Percentiles rank a stretch among this genome's conserved stretches.
Conservation (phyloP, 2,329 filamentous ascomycete genomes). For the Orbilia javanica region DNA sequence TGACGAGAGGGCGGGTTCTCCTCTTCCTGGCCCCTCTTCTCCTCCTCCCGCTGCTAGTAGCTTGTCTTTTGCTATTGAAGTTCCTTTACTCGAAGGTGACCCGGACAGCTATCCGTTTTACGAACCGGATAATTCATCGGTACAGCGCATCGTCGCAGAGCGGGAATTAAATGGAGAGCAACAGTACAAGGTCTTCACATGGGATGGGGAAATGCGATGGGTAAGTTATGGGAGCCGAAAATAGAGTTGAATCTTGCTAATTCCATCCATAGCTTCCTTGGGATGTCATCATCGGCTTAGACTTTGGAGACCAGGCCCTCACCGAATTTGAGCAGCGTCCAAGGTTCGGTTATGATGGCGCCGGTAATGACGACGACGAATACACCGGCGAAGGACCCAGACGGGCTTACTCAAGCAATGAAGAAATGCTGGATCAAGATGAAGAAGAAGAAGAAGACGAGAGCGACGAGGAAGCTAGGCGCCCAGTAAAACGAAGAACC, state of each 20-base stretch:
- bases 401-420: constrained; percentile 17
- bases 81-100: constrained; percentile 37
- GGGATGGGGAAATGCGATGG: constrained; percentile 49
- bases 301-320: constrained; percentile 41
- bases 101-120: constrained; percentile 18
- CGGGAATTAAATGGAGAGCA: constrained; percentile 27
- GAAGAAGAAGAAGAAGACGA: constrained; percentile 26
- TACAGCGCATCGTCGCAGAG: constrained; percentile 42
- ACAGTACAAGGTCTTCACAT: constrained; percentile 25
- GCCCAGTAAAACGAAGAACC: constrained; percentile 6
- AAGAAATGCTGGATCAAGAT: constrained; percentile 26
- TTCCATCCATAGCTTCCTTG: constrained; percentile 31
- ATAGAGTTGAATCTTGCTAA: constrained; percentile 1
- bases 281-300: constrained; percentile 48
- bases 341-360: constrained; percentile 8
- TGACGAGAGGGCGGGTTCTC: constrained; percentile 31
- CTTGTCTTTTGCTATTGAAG: constrained; percentile 35
- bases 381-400: constrained; percentile 7
- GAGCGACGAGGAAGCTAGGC: not conserved
- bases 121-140: constrained; percentile 20
- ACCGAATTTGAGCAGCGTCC: constrained; percentile 39
- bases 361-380: constrained; percentile 18
- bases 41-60: not conserved
- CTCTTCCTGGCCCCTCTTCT: not conserved
- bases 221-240: not conserved